Evolutionary conservation across 2,329 filamentous ascomycete species (phyloP), one percentile per base, ranked within the genome.

Genomic region (Fusarium poae): DNA sequence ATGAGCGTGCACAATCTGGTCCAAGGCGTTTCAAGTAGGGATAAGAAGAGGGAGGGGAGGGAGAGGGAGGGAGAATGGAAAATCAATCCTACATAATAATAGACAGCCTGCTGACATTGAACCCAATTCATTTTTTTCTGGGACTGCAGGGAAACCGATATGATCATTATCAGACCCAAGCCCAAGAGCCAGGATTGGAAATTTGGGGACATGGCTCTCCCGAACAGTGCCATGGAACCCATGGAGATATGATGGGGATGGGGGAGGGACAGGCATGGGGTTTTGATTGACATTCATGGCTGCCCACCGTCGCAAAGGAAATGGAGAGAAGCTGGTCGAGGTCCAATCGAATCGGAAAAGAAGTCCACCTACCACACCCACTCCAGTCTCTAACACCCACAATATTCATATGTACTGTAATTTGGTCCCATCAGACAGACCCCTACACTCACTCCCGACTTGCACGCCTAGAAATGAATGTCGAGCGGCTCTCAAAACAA

Each of bases 171-270:
- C 49, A 62, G 51, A 64, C 49, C 27, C 27, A 57, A 52, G 52
- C 61, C 57, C 57, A 62, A 49, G 56, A 23, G 37, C 55, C 56
- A 62, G 66, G 66, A 53, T 69, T 68, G 62, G 62, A 68, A 66
- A 65, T 65, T 65, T 65, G 61, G 62, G 53, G 53, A 44, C 54
- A 60, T 55, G 57, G 48, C 57, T 25, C 40, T 54, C 35, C 20
- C 35, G 32, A 21, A 52, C 16, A 42, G 25, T 61, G 40, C 42
- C 57, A 62, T 65, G 53, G 61, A 60, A 30, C 52, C 42, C 66
- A 68, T 68, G 61, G 66, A 63, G 66, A 68, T 69, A 60, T 48
- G 42, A 67, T 67, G 65, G 65, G 52, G 55, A 67, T 67, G 65
- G 57, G 63, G 57, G 16, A n/a, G 21, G 40, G 48, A 40, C 27